These are phyloP conservation scores for Neurospora pannonica DNA, from an alignment of 495 filamentous ascomycete species.

Conservation along the genomic window DNA sequence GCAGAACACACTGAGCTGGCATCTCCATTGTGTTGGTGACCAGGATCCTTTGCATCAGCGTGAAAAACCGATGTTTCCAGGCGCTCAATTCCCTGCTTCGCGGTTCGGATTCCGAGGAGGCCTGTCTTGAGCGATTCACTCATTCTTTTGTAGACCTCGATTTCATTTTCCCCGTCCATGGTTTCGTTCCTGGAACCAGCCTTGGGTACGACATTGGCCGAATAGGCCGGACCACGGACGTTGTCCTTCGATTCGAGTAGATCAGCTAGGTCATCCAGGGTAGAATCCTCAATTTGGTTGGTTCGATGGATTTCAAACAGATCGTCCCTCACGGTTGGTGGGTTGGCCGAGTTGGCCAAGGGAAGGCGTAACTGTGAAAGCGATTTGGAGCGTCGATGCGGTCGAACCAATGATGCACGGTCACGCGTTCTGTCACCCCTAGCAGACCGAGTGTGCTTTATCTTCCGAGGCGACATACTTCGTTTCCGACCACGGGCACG, in stretches of 20 bases:
- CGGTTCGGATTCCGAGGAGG: conserved; percentile 52
- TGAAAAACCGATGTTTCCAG: conserved; percentile 52
- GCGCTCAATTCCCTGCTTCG: conserved; percentile 55
- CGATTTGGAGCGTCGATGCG: conserved; percentile 22
- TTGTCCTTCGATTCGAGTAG: conserved; percentile 19
- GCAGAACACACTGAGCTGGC: conserved; percentile 15
- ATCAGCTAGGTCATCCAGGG: conserved; percentile 40
- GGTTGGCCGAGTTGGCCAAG: conserved; percentile 39
- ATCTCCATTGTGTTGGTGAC: conserved; percentile 1
- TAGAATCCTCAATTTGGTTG: conserved; percentile 45
- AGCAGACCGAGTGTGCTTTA: conserved; percentile 9
- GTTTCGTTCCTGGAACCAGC: background rate
- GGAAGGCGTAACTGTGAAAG: conserved; percentile 24
- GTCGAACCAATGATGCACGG: conserved; percentile 20
- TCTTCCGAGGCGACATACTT: background rate
- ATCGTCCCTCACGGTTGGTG: conserved; percentile 39
- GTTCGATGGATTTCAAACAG: conserved; percentile 36
- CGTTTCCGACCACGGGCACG: conserved; percentile 1
- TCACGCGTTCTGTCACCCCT: conserved; percentile 8
- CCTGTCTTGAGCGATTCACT: conserved; percentile 50
- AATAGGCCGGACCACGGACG: background rate
- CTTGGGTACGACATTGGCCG: background rate
- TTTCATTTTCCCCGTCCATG: conserved; percentile 34
- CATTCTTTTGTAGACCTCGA: conserved; percentile 48
- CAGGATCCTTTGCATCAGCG: conserved; percentile 19